A percentile compares a stretch with the other conserved stretches of the same genome.
Conservation (phyloP, 78 protist genomes). For the Chrysochromulina parva region DNA sequence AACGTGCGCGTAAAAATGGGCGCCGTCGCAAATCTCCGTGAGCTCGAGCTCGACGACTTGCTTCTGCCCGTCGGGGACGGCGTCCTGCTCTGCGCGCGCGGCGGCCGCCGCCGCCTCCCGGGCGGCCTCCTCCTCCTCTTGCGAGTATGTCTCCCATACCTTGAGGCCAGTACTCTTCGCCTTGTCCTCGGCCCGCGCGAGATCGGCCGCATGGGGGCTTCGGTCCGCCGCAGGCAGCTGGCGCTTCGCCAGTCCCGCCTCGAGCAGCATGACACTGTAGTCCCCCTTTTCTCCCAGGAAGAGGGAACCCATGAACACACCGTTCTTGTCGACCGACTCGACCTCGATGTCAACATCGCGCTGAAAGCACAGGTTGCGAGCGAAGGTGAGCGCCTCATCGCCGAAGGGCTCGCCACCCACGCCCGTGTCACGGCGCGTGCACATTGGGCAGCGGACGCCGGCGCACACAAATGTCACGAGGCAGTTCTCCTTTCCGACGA, state of each 20-base stretch:
- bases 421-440: not conserved
- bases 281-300: not conserved
- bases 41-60: not conserved
- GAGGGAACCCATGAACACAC: not conserved
- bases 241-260: not conserved
- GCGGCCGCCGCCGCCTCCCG: not conserved
- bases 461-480: slow-evolving; percentile 3
- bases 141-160: not conserved
- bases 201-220: not conserved
- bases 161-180: not conserved
- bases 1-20: slow-evolving; percentile 6
- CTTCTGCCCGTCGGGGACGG: not conserved
- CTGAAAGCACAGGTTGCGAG: not conserved
- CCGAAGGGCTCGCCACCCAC: slow-evolving; percentile 33
- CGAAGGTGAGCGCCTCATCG: slow-evolving; percentile 20
- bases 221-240: not conserved
- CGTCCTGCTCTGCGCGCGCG: not conserved
- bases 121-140: not conserved
- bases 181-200: not conserved
- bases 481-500: slow-evolving; percentile 27
- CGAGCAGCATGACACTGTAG: not conserved
- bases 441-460: slow-evolving; percentile 6
- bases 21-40: slow-evolving; percentile 19
- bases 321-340: not conserved
- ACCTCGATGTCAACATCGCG: slow-evolving; percentile 39